Evolutionary conservation across 768 basidiomycete species (phyloP), one percentile per base, ranked within the genome.

Genomic region (Serendipita vermifera): DNA sequence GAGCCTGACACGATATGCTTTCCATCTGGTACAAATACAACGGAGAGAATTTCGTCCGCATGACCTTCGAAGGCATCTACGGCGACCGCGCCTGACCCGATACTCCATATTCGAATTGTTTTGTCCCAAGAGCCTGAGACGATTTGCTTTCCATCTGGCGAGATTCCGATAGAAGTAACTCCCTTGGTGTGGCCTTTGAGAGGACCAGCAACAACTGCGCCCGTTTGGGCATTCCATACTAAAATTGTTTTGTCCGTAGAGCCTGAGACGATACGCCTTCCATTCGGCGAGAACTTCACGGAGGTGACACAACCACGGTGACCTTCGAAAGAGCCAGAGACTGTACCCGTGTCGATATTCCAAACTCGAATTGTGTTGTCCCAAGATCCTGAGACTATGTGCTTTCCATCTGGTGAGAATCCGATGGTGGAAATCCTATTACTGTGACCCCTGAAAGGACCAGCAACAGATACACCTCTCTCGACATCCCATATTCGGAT

Each of bases 401-500:
- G 59, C 29, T 15, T 59, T 5, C 68, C 68, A n/a, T 68, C 69
- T 0, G 54, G 27, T 5, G 66, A 66, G 48, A 68, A 70, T 0
- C 63, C 60, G 3, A 68, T 26, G 36, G 57, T n/a, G 2, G 61
- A 54, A 4, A 69, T 66, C 33, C 64, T 62, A 17, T 62, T 61
- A 5, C 61, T 70, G 61, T 70, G 69, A 0, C 63, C 60, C 0
- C 61, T 58, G 5, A 55, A n/a, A n/a, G n/a, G n/a, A 6, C 58
- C 64, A n/a, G n/a, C n/a, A 56, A 70, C 64, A 32, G 64, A 65
- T 22, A 64, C 69, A 3, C 58, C 62, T 9, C 65, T 64, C 46
- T 65, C 64, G 0, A 63, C 39, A 51, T 69, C 68, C 67, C 68
- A 70, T 2, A 70, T 59, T 31, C 66, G 68, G 26, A 70, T 62